These are phyloP conservation scores for Aspergillus alliaceus DNA, from an alignment of 2,329 filamentous ascomycete species.

Conservation along the genomic window DNA sequence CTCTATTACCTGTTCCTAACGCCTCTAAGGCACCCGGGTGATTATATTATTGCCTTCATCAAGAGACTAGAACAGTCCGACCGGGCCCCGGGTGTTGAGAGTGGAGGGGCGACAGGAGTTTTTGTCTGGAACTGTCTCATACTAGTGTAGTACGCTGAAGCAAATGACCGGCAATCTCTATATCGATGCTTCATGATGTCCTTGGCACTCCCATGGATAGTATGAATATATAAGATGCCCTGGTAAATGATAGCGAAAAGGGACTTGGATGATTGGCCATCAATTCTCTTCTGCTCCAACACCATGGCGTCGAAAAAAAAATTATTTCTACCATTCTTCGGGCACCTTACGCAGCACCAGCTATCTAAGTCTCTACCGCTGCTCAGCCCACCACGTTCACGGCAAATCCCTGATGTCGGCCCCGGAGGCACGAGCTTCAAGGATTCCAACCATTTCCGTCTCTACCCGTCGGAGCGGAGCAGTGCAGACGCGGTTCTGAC, in stretches of 20 bases:
- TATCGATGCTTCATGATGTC: neutral
- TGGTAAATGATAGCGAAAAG: too few species aligned
- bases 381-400: constrained; percentile 4
- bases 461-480: constrained; percentile 4
- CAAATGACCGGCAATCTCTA: neutral
- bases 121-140: neutral
- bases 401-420: constrained; percentile 9
- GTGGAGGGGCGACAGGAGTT: neutral
- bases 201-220: neutral
- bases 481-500: neutral
- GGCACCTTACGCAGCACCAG: neutral
- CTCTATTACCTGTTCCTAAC: neutral
- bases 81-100: neutral
- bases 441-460: constrained; percentile 11
- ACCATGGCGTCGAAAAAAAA: neutral
- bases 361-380: neutral
- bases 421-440: constrained; percentile 6
- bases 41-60: neutral
- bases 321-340: neutral
- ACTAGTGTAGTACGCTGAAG: neutral
- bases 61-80: neutral
- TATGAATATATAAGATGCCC: too few species aligned
- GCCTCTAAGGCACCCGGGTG: neutral
- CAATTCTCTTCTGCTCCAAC: neutral
- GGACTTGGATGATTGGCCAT: too few species aligned